Percentiles rank a stretch among this genome's conserved stretches.
phyloP scores from a whole-genome alignment of 371 early-diverging fungal genomes.

The Mortierella polycephala region DNA sequence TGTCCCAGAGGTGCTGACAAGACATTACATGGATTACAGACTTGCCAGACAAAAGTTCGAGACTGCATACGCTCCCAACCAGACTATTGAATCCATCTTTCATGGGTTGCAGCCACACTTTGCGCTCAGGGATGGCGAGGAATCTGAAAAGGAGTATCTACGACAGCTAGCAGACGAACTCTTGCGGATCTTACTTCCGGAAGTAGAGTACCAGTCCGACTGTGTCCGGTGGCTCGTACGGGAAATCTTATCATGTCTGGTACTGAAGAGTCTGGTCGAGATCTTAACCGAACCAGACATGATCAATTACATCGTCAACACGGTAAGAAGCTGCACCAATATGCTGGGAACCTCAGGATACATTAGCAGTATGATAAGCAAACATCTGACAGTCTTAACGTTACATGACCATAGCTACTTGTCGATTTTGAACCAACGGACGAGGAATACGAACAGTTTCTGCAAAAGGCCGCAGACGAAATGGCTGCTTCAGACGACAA shows the following conservation, averaged over 20 bases:
- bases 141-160: conserved; percentile 63
- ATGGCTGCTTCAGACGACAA: conserved; percentile 27
- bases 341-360: background rate
- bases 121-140: conserved; percentile 59
- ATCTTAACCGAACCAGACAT: conserved; percentile 66
- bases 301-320: conserved; percentile 67
- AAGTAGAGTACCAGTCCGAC: conserved; percentile 61
- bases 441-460: conserved; percentile 39
- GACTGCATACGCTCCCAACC: conserved; percentile 63
- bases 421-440: conserved; percentile 44
- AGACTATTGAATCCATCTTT: conserved; percentile 60
- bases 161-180: conserved; percentile 61
- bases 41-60: conserved; percentile 59
- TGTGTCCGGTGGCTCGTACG: conserved; percentile 66
- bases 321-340: conserved; percentile 46
- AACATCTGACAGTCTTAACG: background rate
- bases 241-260: conserved; percentile 64
- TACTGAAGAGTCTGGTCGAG: conserved; percentile 60
- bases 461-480: conserved; percentile 45
- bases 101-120: conserved; percentile 75
- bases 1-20: conserved; percentile 61
- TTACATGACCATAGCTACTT: conserved; percentile 18
- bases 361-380: background rate
- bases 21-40: conserved; percentile 66
- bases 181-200: conserved; percentile 55